Conservation (phyloP, 1,139 yeast species). For the Yamadazyma atlantica region DNA sequence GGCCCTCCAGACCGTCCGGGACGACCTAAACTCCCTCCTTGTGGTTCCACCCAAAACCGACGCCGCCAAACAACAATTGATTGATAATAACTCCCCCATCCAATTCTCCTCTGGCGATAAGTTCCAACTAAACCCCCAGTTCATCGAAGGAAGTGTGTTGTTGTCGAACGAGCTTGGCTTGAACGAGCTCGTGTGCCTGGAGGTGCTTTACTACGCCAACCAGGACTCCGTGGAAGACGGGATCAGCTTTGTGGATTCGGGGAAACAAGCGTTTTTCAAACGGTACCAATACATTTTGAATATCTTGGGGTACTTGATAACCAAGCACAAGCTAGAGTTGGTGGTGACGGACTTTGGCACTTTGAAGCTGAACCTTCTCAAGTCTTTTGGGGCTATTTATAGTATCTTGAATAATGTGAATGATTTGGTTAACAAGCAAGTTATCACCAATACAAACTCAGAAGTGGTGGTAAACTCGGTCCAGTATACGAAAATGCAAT, state of each 20-base stretch:
- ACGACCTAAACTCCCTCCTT: slow-evolving; percentile 52
- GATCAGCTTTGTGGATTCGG: slow-evolving; percentile 60
- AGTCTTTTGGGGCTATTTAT: slow-evolving; percentile 60
- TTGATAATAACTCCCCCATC: slow-evolving; percentile 51
- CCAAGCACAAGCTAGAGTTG: slow-evolving; percentile 28
- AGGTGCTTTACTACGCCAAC: slow-evolving; percentile 40
- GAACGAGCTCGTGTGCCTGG: slow-evolving; percentile 39
- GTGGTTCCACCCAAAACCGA: slow-evolving; percentile 54
- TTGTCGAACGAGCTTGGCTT: slow-evolving; percentile 45
- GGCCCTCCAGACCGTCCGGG: slow-evolving; percentile 27
- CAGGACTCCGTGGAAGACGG: slow-evolving; percentile 48
- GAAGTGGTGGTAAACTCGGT: slow-evolving; percentile 56
- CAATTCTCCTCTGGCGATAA: slow-evolving; percentile 57
- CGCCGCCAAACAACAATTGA: slow-evolving; percentile 49
- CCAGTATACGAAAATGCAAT: slow-evolving; percentile 58
- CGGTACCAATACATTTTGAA: slow-evolving; percentile 73
- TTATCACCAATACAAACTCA: slow-evolving; percentile 38
- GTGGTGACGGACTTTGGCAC: slow-evolving; percentile 18
- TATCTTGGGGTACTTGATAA: slow-evolving; percentile 58
- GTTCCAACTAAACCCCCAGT: slow-evolving; percentile 61
- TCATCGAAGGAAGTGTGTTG: slow-evolving; percentile 57
- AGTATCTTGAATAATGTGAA: slow-evolving; percentile 52
- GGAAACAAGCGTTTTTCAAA: slow-evolving; percentile 66
- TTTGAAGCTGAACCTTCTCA: slow-evolving; percentile 42
- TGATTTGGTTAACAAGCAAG: slow-evolving; percentile 67